Conservation (phyloP, 805 yeast species). For the Candida ponderosae region DNA sequence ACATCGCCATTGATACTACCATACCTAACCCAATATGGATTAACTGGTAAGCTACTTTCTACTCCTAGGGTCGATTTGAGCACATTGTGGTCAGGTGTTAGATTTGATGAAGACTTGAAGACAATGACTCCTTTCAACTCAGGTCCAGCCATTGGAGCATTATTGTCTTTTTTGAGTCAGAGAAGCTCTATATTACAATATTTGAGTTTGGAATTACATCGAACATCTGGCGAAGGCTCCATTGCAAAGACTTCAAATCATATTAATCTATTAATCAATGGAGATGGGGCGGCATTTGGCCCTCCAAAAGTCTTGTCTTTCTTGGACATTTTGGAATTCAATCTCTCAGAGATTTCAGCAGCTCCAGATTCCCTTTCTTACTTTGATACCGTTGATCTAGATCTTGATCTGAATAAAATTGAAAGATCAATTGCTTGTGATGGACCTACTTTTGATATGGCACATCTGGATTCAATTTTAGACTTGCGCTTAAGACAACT, state of each 20-base stretch:
- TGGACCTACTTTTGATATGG: slow-evolving; percentile 33
- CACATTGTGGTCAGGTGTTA: slow-evolving; percentile 48
- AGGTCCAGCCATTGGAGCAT: slow-evolving; percentile 37
- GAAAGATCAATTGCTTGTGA: slow-evolving; percentile 18
- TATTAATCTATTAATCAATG: slow-evolving; percentile 43
- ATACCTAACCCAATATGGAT: slow-evolving; percentile 41
- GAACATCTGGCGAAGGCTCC: slow-evolving; percentile 36
- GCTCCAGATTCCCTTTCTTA: slow-evolving; percentile 13
- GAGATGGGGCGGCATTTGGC: slow-evolving; percentile 41
- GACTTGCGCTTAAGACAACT: slow-evolving; percentile 18
- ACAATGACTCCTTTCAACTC: slow-evolving; percentile 19
- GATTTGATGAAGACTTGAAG: slow-evolving; percentile 35
- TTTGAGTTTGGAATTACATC: slow-evolving; percentile 67
- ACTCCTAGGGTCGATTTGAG: slow-evolving; percentile 43
- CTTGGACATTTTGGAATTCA: slow-evolving; percentile 62
- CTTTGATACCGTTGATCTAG: slow-evolving; percentile 30
- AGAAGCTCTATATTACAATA: slow-evolving; percentile 57
- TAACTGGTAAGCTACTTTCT: slow-evolving; percentile 44
- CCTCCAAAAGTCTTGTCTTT: slow-evolving; percentile 63
- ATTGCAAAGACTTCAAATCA: slow-evolving; percentile 45
- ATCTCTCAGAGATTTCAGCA: slow-evolving; percentile 33
- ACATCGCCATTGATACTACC: slow-evolving; percentile 45
- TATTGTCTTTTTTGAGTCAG: slow-evolving; percentile 52
- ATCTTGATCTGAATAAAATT: slow-evolving; percentile 34
- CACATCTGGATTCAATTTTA: slow-evolving; percentile 29